phyloP scores from a whole-genome alignment of 2,329 filamentous ascomycete genomes.

The Aspergillus sp. region DNA sequence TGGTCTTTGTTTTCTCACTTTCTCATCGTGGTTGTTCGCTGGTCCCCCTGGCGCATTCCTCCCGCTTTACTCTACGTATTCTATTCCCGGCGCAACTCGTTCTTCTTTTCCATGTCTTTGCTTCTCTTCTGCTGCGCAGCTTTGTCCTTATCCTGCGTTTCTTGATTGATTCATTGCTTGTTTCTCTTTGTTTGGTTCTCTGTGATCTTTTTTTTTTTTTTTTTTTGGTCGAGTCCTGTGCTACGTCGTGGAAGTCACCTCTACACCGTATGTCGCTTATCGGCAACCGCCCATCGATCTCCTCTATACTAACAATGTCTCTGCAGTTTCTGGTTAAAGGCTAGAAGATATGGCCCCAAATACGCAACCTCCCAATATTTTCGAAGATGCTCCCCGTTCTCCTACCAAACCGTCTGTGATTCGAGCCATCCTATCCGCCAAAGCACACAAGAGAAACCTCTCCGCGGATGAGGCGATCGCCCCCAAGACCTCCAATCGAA shows the following conservation, averaged over 20 bases:
- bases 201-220: not conserved
- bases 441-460: conserved; percentile 43
- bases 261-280: conserved; percentile 11
- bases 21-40: conserved; percentile 7
- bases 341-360: conserved; percentile 28
- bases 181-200: conserved; percentile 3
- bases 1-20: conserved; percentile 9
- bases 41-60: conserved; percentile 3
- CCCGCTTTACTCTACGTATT: conserved; percentile 1
- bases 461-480: conserved; percentile 28
- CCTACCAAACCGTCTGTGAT: conserved; percentile 41
- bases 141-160: conserved; percentile 4
- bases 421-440: conserved; percentile 48
- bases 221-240: not conserved
- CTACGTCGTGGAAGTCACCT: conserved; percentile 1
- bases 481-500: conserved; percentile 29
- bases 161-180: conserved; percentile 4
- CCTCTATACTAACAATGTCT: conserved; percentile 7
- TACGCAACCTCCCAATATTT: conserved; percentile 26
- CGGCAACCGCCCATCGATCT: conserved; percentile 4
- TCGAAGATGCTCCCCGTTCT: conserved; percentile 31
- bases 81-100: not conserved
- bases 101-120: conserved; percentile 1
- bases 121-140: conserved; percentile 1
- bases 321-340: conserved; percentile 24